Percentiles rank a stretch among this genome's conserved stretches.
phyloP scores from a whole-genome alignment of 768 basidiomycete genomes.

The Boletus rex-veris region DNA sequence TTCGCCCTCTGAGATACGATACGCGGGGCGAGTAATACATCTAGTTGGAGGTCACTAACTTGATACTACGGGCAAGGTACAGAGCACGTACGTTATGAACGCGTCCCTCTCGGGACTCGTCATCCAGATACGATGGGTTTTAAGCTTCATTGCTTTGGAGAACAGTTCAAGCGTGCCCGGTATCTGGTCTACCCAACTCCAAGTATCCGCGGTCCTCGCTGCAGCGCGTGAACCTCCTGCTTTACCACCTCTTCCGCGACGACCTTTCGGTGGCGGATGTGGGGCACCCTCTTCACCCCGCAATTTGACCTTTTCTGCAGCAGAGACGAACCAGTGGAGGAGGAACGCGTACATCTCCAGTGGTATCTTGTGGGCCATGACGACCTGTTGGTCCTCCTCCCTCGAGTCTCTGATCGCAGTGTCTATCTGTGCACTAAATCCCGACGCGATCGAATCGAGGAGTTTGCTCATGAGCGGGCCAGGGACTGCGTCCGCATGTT shows the following conservation, averaged over 20 bases:
- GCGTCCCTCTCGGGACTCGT: slow-evolving; percentile 82
- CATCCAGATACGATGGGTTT: slow-evolving; percentile 83
- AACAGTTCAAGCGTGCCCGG: slow-evolving; percentile 66
- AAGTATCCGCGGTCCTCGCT: slow-evolving; percentile 44
- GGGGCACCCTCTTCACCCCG: slow-evolving; percentile 45
- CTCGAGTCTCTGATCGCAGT: slow-evolving; percentile 66
- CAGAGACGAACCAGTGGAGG: slow-evolving; percentile 84
- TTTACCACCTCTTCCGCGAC: slow-evolving; percentile 62
- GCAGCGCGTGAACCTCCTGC: slow-evolving; percentile 38
- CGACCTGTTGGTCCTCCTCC: slow-evolving; percentile 59
- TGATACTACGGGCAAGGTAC: background rate
- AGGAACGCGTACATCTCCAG: slow-evolving; percentile 93
- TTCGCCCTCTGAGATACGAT: slow-evolving; percentile 83
- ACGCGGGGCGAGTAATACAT: slow-evolving; percentile 85
- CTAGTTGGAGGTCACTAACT: slow-evolving; percentile 36
- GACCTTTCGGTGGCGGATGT: slow-evolving; percentile 44
- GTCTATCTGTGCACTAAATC: slow-evolving; percentile 70
- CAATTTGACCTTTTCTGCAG: slow-evolving; percentile 73
- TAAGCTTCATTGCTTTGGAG: slow-evolving; percentile 64
- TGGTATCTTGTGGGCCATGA: slow-evolving; percentile 61
- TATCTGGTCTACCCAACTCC: slow-evolving; percentile 81
- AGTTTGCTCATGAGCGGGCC: slow-evolving; percentile 76
- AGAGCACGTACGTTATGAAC: slow-evolving; percentile 58
- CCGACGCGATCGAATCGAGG: slow-evolving; percentile 81
- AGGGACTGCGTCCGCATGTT: slow-evolving; percentile 61